A percentile compares a stretch with the other conserved stretches of the same genome.
These are phyloP conservation scores for Magnusiomyces ingens DNA, from an alignment of 1,139 yeast species.

Conservation along the genomic window DNA sequence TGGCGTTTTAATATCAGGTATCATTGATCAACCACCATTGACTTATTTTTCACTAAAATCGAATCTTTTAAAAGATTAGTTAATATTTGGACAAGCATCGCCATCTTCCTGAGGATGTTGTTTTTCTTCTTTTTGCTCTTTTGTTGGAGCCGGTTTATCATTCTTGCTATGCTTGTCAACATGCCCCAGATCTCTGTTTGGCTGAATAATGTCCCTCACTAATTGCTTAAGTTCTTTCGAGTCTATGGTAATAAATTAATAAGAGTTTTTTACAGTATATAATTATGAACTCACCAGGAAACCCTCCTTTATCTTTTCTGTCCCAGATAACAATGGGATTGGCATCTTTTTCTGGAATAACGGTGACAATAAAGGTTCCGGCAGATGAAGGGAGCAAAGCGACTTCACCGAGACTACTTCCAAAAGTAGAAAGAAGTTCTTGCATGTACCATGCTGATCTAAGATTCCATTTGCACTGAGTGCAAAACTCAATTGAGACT, in stretches of 20 bases:
- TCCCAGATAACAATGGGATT: slow-evolving; percentile 44
- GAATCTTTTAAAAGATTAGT: not conserved
- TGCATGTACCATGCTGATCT: slow-evolving; percentile 65
- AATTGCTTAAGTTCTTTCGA: slow-evolving; percentile 51
- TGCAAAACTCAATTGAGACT: slow-evolving; percentile 50
- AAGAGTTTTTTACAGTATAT: not conserved
- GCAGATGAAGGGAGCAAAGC: slow-evolving; percentile 46
- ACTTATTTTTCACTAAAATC: too few relatives aligned
- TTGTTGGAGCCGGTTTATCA: not conserved
- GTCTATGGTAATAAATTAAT: slow-evolving; percentile 30
- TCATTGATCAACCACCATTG: too few relatives aligned
- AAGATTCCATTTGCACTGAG: slow-evolving; percentile 57
- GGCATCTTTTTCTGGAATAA: slow-evolving; percentile 25
- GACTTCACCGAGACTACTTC: slow-evolving; percentile 46
- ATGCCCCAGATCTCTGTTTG: slow-evolving; percentile 44
- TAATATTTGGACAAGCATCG: slow-evolving; percentile 11
- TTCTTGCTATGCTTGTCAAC: slow-evolving; percentile 27
- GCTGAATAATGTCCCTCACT: slow-evolving; percentile 45
- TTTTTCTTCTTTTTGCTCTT: not conserved
- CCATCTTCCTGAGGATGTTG: not conserved
- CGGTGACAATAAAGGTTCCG: slow-evolving; percentile 46
- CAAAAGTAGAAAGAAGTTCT: slow-evolving; percentile 56
- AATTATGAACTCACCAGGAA: slow-evolving; percentile 37
- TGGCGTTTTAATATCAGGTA: too few relatives aligned
- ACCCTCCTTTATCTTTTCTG: slow-evolving; percentile 47